Evolutionary conservation across 768 basidiomycete genomes (phyloP), one percentile per base, ranked within the genome.

Genomic region (Boletus coccyginus): DNA sequence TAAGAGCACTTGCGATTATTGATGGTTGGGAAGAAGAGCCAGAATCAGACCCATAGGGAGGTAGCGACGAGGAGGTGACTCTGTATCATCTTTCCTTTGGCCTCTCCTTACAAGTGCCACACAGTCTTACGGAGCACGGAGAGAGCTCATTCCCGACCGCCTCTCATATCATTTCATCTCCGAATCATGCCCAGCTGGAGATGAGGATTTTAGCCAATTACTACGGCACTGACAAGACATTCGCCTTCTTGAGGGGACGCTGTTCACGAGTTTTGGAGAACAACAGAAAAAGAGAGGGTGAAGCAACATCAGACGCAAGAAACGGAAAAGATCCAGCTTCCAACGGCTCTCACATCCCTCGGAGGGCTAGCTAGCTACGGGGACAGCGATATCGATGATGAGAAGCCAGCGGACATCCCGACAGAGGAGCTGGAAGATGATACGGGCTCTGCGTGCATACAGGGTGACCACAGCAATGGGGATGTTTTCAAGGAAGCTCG

Each of bases 131-230:
- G 81, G 82, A 16, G 24, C 73, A 0, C 84, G 87, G 62, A 76
- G 68, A 47, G 79, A 81, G 4, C 77, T 94, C 12, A 94, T 97
- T 85, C 71, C 74, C 12, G 50, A 95, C 93, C 0, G 90, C 90
- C 0, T 60, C 67, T 13, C 89, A 92, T 57, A 71, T 95, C 33
- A 66, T 79, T 24, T 72, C 82, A 8, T 88, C 92, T 1, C 83
- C 87, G 2, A 93, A 94, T 63, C 81, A 90, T 16, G 82, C 86
- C 0, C 85, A 93, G 59, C 78, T 96, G 24, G 92, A 94, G 69
- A 85, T 94, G 79, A 83, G 93, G 7, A 94, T 97, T 62, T 75
- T 96, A 16, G 87, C 94, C 11, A 93, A 96, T 62, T n/a, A n/a
- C n/a, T 83, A 95, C 64, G 88, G 91, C 0, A 74, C 77, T 13